Conservation (phyloP, 1,284 basidiomycete species). For the Apiotrichum akiyoshidainum region DNA sequence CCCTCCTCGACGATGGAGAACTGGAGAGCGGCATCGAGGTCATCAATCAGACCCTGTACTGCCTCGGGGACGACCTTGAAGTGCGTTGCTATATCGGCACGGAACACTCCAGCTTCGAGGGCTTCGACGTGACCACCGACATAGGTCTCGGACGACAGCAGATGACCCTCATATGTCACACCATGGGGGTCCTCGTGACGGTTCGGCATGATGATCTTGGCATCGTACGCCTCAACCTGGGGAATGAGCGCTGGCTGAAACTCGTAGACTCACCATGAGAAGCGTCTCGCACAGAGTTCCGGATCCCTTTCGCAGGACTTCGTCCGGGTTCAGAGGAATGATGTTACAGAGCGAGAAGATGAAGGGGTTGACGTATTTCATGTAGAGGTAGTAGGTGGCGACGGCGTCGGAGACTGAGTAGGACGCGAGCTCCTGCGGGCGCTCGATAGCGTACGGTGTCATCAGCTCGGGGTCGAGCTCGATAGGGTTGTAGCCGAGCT, state of each 20-base stretch:
- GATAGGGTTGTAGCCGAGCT: slow-evolving; percentile 95
- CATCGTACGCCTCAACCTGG: slow-evolving; percentile 91
- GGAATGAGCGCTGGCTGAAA: slow-evolving; percentile 11
- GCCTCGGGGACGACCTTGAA: slow-evolving; percentile 92
- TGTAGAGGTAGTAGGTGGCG: slow-evolving; percentile 98
- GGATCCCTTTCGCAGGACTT: slow-evolving; percentile 91
- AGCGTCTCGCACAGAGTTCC: slow-evolving; percentile 97
- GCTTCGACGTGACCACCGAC: slow-evolving; percentile 99
- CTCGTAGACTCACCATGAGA: slow-evolving; percentile 73
- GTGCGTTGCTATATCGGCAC: slow-evolving; percentile 90
- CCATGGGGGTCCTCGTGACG: slow-evolving; percentile 90
- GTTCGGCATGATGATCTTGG: slow-evolving; percentile 95
- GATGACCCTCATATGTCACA: slow-evolving; percentile 91
- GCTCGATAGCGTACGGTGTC: slow-evolving; percentile 99
- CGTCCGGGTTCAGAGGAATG: slow-evolving; percentile 94
- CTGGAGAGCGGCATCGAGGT: slow-evolving; percentile 83
- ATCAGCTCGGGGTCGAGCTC: slow-evolving; percentile 98
- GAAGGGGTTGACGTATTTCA: slow-evolving; percentile 99
- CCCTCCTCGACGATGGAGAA: slow-evolving; percentile 91
- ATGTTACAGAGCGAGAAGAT: slow-evolving; percentile 99
- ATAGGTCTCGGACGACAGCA: slow-evolving; percentile 95
- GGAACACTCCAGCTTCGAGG: slow-evolving; percentile 95
- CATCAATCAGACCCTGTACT: slow-evolving; percentile 88
- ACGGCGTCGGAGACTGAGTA: slow-evolving; percentile 99
- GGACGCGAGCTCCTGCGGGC: slow-evolving; percentile 89